A percentile compares a stretch with the other conserved stretches of the same genome.
Conservation (phyloP, 495 filamentous ascomycete species). For the Ascobolus immersus region DNA sequence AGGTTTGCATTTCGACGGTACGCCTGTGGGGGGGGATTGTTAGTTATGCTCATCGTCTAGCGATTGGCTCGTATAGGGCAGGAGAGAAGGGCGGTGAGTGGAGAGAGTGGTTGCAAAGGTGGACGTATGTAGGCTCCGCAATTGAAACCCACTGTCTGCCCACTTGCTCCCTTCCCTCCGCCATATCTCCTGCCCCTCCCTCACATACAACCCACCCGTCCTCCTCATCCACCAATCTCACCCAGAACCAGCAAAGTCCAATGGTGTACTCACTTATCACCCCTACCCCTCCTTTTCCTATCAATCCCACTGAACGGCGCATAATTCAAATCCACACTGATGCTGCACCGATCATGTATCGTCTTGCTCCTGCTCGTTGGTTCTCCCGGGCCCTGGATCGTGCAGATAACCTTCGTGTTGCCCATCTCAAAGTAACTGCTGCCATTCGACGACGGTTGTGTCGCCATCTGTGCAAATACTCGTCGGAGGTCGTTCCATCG, state of each 20-base stretch:
- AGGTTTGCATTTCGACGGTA: slow-evolving; percentile 52
- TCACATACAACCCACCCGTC: background rate
- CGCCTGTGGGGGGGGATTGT: slow-evolving; percentile 25
- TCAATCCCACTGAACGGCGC: slow-evolving; percentile 77
- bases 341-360: slow-evolving; percentile 15
- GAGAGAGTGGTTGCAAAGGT: no score
- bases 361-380: slow-evolving; percentile 26
- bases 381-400: slow-evolving; percentile 60
- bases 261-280: slow-evolving; percentile 40
- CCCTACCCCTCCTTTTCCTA: slow-evolving; percentile 42
- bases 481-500: slow-evolving; percentile 95
- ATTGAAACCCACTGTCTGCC: no score
- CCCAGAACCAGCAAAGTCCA: background rate
- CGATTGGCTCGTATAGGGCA: no score
- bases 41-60: background rate
- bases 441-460: slow-evolving; percentile 72
- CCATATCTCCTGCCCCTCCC: background rate
- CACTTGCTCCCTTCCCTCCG: no score
- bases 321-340: slow-evolving; percentile 49
- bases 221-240: background rate
- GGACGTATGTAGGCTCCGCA: no score
- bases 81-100: no score
- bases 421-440: slow-evolving; percentile 82
- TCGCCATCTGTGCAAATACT: slow-evolving; percentile 67
- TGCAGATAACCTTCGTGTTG: slow-evolving; percentile 89